Base-by-base conservation (phyloP, 2,329 filamentous ascomycete genomes). In the Sporothrix inflata region DNA sequence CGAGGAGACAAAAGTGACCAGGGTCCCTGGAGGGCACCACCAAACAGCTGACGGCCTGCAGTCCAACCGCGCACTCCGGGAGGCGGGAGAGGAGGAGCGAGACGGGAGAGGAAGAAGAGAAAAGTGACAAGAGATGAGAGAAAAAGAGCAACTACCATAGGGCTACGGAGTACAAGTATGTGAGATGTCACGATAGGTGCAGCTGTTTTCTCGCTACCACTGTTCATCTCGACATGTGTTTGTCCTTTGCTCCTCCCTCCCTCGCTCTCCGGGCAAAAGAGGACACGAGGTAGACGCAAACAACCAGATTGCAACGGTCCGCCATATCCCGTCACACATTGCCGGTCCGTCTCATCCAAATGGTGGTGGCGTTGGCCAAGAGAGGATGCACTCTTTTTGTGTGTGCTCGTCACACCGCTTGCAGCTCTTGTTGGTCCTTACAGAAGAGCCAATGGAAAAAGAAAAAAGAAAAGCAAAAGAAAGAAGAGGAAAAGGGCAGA, bases 21-120 rank as follows among this genome's bases (percentile, higher is more conserved):
- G 34, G 24, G 38, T 24, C 57, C 57, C 57, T 24, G 60, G 38
- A 24, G 11, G 21, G 14, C 1, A 16, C 34, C 11, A 27, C 11
- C 11, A 42, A 27, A 24, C 19, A 6, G 38, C n/a, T 42, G 16
- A 12, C 60, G 19, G 21, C 42, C n/a, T 11, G 55, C 60, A 45
- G 8, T 24, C 34, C n/a, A 63, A n/a, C n/a, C n/a, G n/a, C 60
- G 21, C 38, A 30, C n/a, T 24, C 30, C 9, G 9, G 49, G 57
- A 67, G 60, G 55, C 34, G 68, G 63, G 51, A n/a, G 19, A 19
- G 40, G 24, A 72, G 42, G 49, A 65, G 21, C 27, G 57, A 61
- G 9, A 40, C 45, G 47, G 42, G 67, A 71, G 51, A 69, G 53
- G 42, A 27, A 24, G 24, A 8, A 11, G 24, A 8, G 34, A 63